These are phyloP conservation scores for Trichosanthes cucumerina DNA, from an alignment of 306 rosid species.

Conservation along the genomic window DNA sequence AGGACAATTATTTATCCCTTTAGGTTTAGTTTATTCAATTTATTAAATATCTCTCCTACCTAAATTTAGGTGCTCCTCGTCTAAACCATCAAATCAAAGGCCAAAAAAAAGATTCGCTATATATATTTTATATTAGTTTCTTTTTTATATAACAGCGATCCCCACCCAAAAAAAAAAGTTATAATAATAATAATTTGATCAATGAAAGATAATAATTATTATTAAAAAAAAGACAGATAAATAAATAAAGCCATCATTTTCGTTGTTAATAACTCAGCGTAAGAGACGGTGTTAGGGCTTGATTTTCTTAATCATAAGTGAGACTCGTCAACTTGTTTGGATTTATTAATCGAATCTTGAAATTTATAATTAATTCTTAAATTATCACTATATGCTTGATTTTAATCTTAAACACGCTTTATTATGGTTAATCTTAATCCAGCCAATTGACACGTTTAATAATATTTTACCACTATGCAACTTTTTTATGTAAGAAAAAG, in stretches of 20 bases:
- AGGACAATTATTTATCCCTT: background rate
- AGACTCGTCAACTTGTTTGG: background rate
- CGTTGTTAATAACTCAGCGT: background rate
- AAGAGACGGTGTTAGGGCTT: background rate
- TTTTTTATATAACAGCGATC: background rate
- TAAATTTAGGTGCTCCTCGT: conserved; percentile 6
- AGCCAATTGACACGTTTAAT: background rate
- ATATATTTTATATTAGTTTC: background rate
- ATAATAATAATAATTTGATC: background rate
- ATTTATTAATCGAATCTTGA: background rate
- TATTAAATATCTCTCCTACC: background rate
- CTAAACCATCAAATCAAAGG: background rate
- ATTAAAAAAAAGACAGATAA: background rate
- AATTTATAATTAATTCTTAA: background rate
- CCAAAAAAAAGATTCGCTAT: background rate
- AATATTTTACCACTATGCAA: background rate
- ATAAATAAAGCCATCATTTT: background rate
- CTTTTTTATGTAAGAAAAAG: no score
- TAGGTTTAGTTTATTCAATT: conserved; percentile 15
- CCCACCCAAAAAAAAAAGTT: background rate
- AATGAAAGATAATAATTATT: background rate
- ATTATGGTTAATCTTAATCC: background rate
- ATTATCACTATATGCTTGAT: background rate
- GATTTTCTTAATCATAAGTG: background rate
- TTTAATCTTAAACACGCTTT: background rate